Evolutionary conservation across 176 grass and related monocot genomes (phyloP).

Genomic region (Guadua angustifolia): DNA sequence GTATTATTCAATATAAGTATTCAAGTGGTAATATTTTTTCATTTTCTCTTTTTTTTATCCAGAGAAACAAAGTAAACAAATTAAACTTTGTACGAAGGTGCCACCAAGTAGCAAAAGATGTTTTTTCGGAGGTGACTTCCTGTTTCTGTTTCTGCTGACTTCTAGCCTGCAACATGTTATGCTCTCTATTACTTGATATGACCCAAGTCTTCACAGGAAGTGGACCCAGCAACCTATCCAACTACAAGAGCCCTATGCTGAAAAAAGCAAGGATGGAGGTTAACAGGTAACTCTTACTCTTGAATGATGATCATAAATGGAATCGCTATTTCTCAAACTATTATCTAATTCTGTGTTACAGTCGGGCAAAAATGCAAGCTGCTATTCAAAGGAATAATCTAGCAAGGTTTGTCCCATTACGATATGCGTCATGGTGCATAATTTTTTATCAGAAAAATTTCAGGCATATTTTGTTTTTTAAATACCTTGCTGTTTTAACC

Average conservation of each 20-base stretch:
- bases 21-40: slow-evolving; percentile 1
- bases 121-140: slow-evolving; percentile 49
- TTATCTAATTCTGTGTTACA: slow-evolving; percentile 46
- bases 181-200: neutral
- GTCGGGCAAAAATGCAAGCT: slow-evolving; percentile 51
- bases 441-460: neutral
- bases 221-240: slow-evolving; percentile 60
- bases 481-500: slow-evolving; percentile 5
- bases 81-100: slow-evolving; percentile 60
- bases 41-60: slow-evolving; percentile 9
- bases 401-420: slow-evolving; percentile 42
- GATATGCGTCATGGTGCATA: neutral
- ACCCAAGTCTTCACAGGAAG: slow-evolving; percentile 36
- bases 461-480: neutral
- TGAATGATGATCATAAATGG: slow-evolving; percentile 20
- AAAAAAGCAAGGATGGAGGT: slow-evolving; percentile 58
- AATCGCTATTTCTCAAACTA: slow-evolving; percentile 21
- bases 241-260: slow-evolving; percentile 54
- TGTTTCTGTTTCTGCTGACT: slow-evolving; percentile 4
- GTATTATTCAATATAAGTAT: neutral
- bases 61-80: slow-evolving; percentile 64
- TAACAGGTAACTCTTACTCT: slow-evolving; percentile 49
- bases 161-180: neutral
- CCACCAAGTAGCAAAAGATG: slow-evolving; percentile 64
- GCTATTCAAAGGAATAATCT: slow-evolving; percentile 51